These are phyloP conservation scores for Kodamaea sp. DNA, from an alignment of 1,139 yeast genomes.

Conservation along the genomic window DNA sequence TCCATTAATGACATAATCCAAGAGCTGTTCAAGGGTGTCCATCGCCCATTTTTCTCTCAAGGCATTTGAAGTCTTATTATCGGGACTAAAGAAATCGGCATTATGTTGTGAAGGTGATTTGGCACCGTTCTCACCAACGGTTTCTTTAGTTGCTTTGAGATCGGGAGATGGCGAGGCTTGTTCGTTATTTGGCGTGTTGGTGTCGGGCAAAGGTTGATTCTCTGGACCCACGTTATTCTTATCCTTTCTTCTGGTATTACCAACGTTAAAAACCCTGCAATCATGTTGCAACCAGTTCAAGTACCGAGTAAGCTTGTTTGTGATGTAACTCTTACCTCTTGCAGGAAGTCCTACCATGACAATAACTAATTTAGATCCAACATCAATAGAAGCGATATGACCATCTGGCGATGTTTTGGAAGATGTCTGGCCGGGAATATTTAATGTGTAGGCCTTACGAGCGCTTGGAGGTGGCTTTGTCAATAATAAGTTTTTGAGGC, in stretches of 20 bases:
- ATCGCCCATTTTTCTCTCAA: conserved; percentile 94
- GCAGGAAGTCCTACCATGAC: conserved; percentile 97
- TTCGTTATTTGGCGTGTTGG: conserved; percentile 40
- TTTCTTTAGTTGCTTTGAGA: conserved; percentile 13
- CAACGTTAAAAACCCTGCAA: conserved; percentile 89
- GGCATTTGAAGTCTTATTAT: conserved; percentile 61
- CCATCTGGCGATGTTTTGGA: conserved; percentile 86
- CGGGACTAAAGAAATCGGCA: conserved; percentile 87
- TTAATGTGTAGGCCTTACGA: conserved; percentile 72
- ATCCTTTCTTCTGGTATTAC: conserved; percentile 83
- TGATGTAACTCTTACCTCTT: conserved; percentile 87
- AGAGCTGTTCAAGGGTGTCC: conserved; percentile 83
- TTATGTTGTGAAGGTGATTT: conserved; percentile 44
- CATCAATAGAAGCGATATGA: conserved; percentile 66
- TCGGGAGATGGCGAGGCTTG: conserved; percentile 13
- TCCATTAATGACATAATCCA: conserved; percentile 77
- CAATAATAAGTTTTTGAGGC: conserved; percentile 37
- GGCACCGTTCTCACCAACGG: conserved; percentile 8
- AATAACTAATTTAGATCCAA: conserved; percentile 81
- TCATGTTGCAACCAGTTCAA: conserved; percentile 92
- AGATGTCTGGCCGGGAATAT: conserved; percentile 90
- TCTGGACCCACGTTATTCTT: conserved; percentile 74
- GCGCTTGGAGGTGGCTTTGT: conserved; percentile 43
- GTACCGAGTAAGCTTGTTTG: conserved; percentile 84
- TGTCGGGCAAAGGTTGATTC: conserved; percentile 68